Evolutionary conservation across 345 rosid genomes (phyloP).

Genomic region (Eucalyptus leucophloia): DNA sequence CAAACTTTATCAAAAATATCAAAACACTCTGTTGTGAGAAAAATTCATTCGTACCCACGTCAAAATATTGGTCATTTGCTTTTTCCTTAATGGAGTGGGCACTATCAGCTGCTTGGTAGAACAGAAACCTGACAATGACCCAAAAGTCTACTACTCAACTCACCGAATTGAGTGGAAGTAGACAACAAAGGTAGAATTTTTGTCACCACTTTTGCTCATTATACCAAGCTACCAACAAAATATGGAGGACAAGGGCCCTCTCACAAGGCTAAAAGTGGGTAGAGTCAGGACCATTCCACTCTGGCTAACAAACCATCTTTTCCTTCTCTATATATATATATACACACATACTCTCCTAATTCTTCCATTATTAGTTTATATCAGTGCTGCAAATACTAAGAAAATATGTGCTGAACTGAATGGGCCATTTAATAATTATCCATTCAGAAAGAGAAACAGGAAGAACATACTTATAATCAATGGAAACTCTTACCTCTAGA

Average conservation of each 20-base stretch:
- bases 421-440: neutral
- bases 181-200: neutral
- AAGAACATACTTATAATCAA: neutral
- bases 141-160: neutral
- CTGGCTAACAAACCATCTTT: neutral
- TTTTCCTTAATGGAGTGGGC: neutral
- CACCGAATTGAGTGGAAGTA: neutral
- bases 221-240: neutral
- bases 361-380: neutral
- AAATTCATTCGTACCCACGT: neutral
- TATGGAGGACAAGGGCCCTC: neutral
- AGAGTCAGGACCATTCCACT: neutral
- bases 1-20: neutral
- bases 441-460: neutral
- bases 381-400: neutral
- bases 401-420: neutral
- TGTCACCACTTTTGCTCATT: neutral
- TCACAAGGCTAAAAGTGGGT: neutral
- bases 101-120: neutral
- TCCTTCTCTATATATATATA: neutral
- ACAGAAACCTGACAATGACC: neutral
- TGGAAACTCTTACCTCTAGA: conserved; percentile 60
- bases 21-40: neutral
- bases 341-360: neutral
- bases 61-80: neutral